Percentiles rank a stretch among this genome's conserved stretches.
phyloP scores from a whole-genome alignment of 495 filamentous ascomycete species.

The Podospora comata region DNA sequence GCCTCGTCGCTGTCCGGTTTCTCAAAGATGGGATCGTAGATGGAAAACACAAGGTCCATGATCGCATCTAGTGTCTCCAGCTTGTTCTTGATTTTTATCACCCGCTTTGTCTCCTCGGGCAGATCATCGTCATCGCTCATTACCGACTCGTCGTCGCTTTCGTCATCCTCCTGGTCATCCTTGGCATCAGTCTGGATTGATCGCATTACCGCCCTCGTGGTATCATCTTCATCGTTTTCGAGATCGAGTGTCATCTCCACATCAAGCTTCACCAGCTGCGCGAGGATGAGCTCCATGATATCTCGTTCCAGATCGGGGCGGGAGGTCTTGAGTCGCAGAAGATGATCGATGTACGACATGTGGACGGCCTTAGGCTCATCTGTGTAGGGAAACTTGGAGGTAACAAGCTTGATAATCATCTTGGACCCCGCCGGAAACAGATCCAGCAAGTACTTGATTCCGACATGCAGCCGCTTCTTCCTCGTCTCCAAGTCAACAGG shows the following conservation, averaged over 20 bases:
- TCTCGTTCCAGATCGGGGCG: slow-evolving; percentile 76
- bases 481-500: slow-evolving; percentile 56
- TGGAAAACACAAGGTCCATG: slow-evolving; percentile 80
- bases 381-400: slow-evolving; percentile 67
- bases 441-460: slow-evolving; percentile 69
- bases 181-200: slow-evolving; percentile 33
- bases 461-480: slow-evolving; percentile 67
- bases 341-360: slow-evolving; percentile 72
- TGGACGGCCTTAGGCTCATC: slow-evolving; percentile 69
- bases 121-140: slow-evolving; percentile 46
- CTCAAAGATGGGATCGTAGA: slow-evolving; percentile 68
- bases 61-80: slow-evolving; percentile 91
- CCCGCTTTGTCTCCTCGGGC: slow-evolving; percentile 44
- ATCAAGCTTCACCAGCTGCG: slow-evolving; percentile 81
- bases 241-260: slow-evolving; percentile 91
- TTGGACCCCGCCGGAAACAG: slow-evolving; percentile 71
- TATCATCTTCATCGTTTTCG: slow-evolving; percentile 58
- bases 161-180: slow-evolving; percentile 59
- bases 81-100: slow-evolving; percentile 68
- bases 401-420: slow-evolving; percentile 61
- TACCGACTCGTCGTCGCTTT: slow-evolving; percentile 56
- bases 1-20: slow-evolving; percentile 49
- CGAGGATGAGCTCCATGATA: slow-evolving; percentile 77
- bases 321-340: slow-evolving; percentile 70
- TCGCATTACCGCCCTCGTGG: slow-evolving; percentile 47